Base-by-base conservation (phyloP, 495 filamentous ascomycete genomes). In the Terfezia boudieri region DNA sequence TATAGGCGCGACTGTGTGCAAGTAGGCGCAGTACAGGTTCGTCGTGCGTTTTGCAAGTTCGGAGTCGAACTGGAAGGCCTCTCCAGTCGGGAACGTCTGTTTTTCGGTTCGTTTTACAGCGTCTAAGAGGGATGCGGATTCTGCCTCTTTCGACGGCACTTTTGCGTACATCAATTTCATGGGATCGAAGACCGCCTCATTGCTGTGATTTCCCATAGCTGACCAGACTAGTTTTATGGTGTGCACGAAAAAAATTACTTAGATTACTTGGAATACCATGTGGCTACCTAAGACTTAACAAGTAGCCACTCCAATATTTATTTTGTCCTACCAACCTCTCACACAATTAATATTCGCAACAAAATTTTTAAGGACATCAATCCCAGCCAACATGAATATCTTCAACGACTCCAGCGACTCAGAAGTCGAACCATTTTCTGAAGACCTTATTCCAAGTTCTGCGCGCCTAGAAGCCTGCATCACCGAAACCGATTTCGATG, bases 401-500 rank as follows among this genome's bases (percentile, higher is more conserved):
- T 64, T 64, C 32, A 58, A 58, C n/a, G 60, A 62, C 51, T 60
- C 63, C 17, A 61, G 61, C 37, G 63, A 66, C 16, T 56, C 55
- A 38, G 63, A 66, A 51, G 51, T 59, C 26, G 65, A 67, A 14
- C 64, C 58, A n/a, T 61, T 67, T 26, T 49, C 55, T 4, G 8
- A 52, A 26, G 59, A 56, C 23, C 51, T 65, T 16, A 51, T 65
- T 12, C 52, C 57, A 1, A 62, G 50, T 14, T 59, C 62, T 8
- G 59, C 62, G 41, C 61, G 61, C 5, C 55, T 65, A 11, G 36
- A 58, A n/a, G 76, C 86, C 8, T 73, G 73, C 14, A 79, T 76
- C 36, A 79, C 74, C 3, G 67, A 67, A 17, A 68, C 85, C 35
- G 74, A 80, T 49, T 92, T 98, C 59, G 75, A 81, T 46, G 83